Percentiles rank a stretch among this genome's conserved stretches.
These are phyloP conservation scores for Cylindrodendrum hubeiense DNA, from an alignment of 2,329 filamentous ascomycete species.

Conservation along the genomic window DNA sequence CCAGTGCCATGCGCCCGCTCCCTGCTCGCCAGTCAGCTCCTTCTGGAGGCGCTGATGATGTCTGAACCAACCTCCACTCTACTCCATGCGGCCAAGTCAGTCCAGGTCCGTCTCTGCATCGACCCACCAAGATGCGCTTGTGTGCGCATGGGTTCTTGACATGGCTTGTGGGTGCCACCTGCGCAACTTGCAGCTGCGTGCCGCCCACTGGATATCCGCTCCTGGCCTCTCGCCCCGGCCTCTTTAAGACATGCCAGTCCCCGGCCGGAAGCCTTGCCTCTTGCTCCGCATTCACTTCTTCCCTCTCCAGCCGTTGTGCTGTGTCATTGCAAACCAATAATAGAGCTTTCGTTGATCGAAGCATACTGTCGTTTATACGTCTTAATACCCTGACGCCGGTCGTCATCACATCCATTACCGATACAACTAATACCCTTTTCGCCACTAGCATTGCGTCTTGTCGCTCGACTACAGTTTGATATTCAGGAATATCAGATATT, in stretches of 20 bases:
- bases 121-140: constrained; percentile 35
- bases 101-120: constrained; percentile 36
- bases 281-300: constrained; percentile 52
- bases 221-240: constrained; percentile 31
- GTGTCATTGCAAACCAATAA: constrained; percentile 46
- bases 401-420: constrained; percentile 46
- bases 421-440: constrained; percentile 39
- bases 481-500: constrained; percentile 49
- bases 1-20: constrained; percentile 32
- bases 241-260: constrained; percentile 46
- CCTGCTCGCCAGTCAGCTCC: constrained; percentile 40
- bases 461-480: constrained; percentile 38
- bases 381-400: constrained; percentile 50
- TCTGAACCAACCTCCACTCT: constrained; percentile 27
- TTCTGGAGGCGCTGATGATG: constrained; percentile 35
- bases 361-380: constrained; percentile 55
- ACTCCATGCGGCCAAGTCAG: constrained; percentile 31
- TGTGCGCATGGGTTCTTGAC: constrained; percentile 22
- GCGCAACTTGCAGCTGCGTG: constrained; percentile 35
- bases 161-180: constrained; percentile 36
- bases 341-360: constrained; percentile 59
- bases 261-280: constrained; percentile 45
- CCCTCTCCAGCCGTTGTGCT: constrained; percentile 46
- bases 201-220: constrained; percentile 45
- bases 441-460: constrained; percentile 28